Evolutionary conservation across 768 basidiomycete genomes (phyloP).

Genomic region (Trametes cingulata): DNA sequence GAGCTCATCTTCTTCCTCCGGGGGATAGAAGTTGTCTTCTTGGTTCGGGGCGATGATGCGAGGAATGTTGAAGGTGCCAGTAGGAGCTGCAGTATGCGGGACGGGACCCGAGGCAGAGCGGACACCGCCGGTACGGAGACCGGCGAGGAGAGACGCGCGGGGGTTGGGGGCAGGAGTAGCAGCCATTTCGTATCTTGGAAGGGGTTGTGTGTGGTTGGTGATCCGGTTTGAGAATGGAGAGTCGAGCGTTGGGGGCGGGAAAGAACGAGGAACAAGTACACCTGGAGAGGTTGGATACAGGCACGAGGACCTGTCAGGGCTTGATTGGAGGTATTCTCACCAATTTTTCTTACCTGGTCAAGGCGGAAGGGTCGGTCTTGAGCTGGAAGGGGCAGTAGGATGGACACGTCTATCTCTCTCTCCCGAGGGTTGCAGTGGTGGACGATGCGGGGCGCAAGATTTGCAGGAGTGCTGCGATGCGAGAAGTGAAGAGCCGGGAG

Average conservation of each 20-base stretch:
- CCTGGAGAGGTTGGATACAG: conserved; percentile 23
- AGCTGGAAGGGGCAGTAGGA: conserved; percentile 9
- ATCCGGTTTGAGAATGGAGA: conserved; percentile 11
- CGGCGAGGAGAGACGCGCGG: conserved; percentile 84
- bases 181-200: conserved; percentile 40
- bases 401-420: conserved; percentile 31
- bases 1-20: conserved; percentile 62
- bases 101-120: conserved; percentile 63
- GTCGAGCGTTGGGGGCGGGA: conserved; percentile 23
- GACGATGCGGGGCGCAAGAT: conserved; percentile 19
- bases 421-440: conserved; percentile 19
- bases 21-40: conserved; percentile 45
- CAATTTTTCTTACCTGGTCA: conserved; percentile 15
- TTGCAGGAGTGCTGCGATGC: conserved; percentile 20
- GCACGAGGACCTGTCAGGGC: conserved; percentile 6
- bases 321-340: background rate
- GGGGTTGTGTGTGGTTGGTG: conserved; percentile 22
- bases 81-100: conserved; percentile 71
- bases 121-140: conserved; percentile 88
- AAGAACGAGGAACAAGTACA: conserved; percentile 35
- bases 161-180: conserved; percentile 45
- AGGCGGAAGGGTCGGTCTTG: conserved; percentile 7
- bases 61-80: conserved; percentile 62
- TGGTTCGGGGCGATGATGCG: conserved; percentile 52
- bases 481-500: conserved; percentile 27